Evolutionary conservation across 495 filamentous ascomycete genomes (phyloP).

Genomic region (Neurospora africana): DNA sequence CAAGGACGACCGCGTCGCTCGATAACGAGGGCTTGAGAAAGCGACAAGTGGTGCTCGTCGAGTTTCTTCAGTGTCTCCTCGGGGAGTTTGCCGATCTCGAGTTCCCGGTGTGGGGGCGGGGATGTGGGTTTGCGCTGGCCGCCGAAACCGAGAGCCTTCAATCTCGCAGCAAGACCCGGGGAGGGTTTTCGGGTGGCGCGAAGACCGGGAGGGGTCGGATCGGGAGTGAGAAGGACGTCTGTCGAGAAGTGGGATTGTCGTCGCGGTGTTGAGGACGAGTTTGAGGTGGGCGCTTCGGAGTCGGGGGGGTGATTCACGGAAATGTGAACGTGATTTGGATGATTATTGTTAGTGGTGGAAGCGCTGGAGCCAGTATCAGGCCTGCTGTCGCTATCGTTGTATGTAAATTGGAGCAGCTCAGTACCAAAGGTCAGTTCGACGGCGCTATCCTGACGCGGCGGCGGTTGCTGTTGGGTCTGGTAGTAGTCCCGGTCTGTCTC

Average conservation of each 20-base stretch:
- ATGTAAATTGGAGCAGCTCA: constrained; percentile 27
- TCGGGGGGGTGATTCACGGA: not conserved
- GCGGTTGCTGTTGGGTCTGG: constrained; percentile 9
- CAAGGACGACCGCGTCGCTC: constrained; percentile 54
- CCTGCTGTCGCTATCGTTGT: constrained; percentile 6
- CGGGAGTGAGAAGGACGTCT: constrained; percentile 5
- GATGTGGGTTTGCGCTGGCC: constrained; percentile 30
- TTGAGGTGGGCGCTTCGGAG: not conserved
- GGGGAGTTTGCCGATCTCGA: constrained; percentile 59
- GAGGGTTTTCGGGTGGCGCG: constrained; percentile 45
- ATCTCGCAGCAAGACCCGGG: constrained; percentile 65
- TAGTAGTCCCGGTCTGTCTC: not conserved
- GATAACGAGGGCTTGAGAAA: constrained; percentile 41
- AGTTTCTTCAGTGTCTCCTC: constrained; percentile 61
- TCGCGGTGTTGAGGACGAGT: not conserved
- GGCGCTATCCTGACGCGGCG: constrained; percentile 10
- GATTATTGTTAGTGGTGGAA: constrained; percentile 11
- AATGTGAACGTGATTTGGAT: not conserved
- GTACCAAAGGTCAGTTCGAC: constrained; percentile 27
- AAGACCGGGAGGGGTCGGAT: constrained; percentile 19
- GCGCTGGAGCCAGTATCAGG: constrained; percentile 1
- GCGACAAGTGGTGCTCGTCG: constrained; percentile 49
- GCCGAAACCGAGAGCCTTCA: constrained; percentile 59
- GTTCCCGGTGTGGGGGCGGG: constrained; percentile 24
- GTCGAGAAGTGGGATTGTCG: constrained; percentile 2